Evolutionary conservation across 2,329 filamentous ascomycete genomes (phyloP), one percentile per base, ranked within the genome.

Genomic region (Ophiostoma perfectum): DNA sequence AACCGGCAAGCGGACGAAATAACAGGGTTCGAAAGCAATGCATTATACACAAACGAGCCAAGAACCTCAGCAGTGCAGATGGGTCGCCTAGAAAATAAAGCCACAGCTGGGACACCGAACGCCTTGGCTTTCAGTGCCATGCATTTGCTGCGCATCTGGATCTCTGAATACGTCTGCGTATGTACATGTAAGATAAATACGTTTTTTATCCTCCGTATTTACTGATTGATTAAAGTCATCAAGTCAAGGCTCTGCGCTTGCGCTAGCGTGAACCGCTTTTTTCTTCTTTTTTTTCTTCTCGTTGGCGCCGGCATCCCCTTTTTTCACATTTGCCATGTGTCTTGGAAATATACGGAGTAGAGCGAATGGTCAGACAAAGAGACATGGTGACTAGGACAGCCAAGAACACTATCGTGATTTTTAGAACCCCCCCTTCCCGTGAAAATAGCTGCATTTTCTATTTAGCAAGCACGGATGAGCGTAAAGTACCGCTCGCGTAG

Each of bases 301-400:
- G 27, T 27, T 62, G 58, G 38, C 36, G 58, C 58, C 36, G 58
- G 58, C 36, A 62, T 62, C 58, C 58, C 58, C 58, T 62, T 62
- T 36, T 7, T 14, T 3, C 4, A 36, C 38, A n/a, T 62, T 62
- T 62, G 38, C 58, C 58, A 62, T 62, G 58, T 62, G 58, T 60
- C 36, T 62, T 62, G 58, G 36, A 5, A 8, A 12, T 55, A 11
- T n/a, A 11, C 42, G 14, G 18, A 58, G 11, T 8, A 11, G 38
- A 41, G 16, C 8, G 38, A 4, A 36, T 62, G 38, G 58, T 3
- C 5, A n/a, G 38, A 62, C 58, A 62, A 62, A 62, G 14, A 14
- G 12, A 27, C 36, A 36, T 38, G 12, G 8, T 38, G 38, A 14
- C 55, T 39, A 62, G 12, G 58, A 16, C 5, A 16, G 36, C 58